Evolutionary conservation across 2,329 filamentous ascomycete species (phyloP).

Genomic region (Paracamarosporium sp.): DNA sequence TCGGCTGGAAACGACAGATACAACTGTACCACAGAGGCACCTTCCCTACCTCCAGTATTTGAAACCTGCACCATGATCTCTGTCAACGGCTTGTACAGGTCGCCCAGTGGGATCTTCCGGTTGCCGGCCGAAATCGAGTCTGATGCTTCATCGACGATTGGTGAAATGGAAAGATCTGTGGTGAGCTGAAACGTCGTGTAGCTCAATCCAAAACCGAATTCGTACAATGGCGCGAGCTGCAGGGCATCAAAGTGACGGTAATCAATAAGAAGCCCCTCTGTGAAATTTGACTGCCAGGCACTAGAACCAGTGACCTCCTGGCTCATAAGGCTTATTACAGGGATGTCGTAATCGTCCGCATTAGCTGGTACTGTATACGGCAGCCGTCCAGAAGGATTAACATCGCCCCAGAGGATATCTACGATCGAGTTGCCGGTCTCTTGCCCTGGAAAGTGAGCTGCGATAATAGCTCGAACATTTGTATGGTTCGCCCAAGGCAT

Average conservation of each 20-base stretch:
- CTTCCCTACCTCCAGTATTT: conserved; percentile 57
- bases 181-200: conserved; percentile 47
- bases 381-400: conserved; percentile 78
- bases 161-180: conserved; percentile 18
- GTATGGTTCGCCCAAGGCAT: conserved; percentile 49
- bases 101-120: conserved; percentile 53
- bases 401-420: conserved; percentile 70
- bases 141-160: too few relatives aligned
- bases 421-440: conserved; percentile 48
- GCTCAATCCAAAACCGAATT: conserved; percentile 47
- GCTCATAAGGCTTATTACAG: conserved; percentile 47
- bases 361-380: conserved; percentile 83
- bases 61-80: conserved; percentile 56
- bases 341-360: conserved; percentile 67
- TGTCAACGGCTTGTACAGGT: conserved; percentile 62
- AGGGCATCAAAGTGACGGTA: conserved; percentile 59
- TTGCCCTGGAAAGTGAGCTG: conserved; percentile 49
- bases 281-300: conserved; percentile 58
- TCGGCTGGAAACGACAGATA: conserved; percentile 58
- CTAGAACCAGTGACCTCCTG: conserved; percentile 39
- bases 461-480: conserved; percentile 50
- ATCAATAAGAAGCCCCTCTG: conserved; percentile 61
- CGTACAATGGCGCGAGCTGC: conserved; percentile 36
- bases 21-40: conserved; percentile 62
- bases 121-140: too few relatives aligned